These are phyloP conservation scores for Tricholoma sp. DNA, from an alignment of 768 basidiomycete genomes.

Conservation along the genomic window DNA sequence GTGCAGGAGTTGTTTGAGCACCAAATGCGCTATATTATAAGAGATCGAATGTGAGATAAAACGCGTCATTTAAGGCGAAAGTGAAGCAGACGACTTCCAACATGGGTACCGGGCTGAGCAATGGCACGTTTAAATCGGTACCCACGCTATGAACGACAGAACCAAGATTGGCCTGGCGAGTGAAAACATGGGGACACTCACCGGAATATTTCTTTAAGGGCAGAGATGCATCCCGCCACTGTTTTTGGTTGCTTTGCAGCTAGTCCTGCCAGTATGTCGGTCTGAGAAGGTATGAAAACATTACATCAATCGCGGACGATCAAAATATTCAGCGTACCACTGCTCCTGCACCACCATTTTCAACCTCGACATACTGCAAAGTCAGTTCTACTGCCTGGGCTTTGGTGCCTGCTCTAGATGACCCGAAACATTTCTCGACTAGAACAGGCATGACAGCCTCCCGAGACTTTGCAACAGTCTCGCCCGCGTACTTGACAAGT, in stretches of 20 bases:
- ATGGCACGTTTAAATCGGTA: not conserved
- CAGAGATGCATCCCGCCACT: constrained; percentile 73
- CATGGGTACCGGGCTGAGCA: not conserved
- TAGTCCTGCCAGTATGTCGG: constrained; percentile 79
- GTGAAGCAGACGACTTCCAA: not conserved
- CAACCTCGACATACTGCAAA: constrained; percentile 89
- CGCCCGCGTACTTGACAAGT: constrained; percentile 89
- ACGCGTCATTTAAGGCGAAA: not conserved
- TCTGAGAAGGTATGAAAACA: constrained; percentile 35
- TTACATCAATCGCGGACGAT: constrained; percentile 20
- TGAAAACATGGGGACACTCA: constrained; percentile 30
- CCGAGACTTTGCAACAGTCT: constrained; percentile 77
- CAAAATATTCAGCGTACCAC: constrained; percentile 59
- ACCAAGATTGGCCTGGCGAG: not conserved
- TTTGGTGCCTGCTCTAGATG: constrained; percentile 86
- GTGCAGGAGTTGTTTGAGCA: constrained; percentile 61
- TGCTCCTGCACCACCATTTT: constrained; percentile 82
- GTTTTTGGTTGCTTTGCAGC: constrained; percentile 92
- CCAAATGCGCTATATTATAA: constrained; percentile 64
- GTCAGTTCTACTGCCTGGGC: constrained; percentile 80
- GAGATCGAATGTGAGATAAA: constrained; percentile 1
- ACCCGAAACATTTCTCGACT: constrained; percentile 95
- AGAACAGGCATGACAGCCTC: constrained; percentile 82
- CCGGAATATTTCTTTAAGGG: constrained; percentile 83
- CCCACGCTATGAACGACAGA: not conserved